Evolutionary conservation across 2,329 filamentous ascomycete species (phyloP).

Genomic region (Cladophialophora carrionii): DNA sequence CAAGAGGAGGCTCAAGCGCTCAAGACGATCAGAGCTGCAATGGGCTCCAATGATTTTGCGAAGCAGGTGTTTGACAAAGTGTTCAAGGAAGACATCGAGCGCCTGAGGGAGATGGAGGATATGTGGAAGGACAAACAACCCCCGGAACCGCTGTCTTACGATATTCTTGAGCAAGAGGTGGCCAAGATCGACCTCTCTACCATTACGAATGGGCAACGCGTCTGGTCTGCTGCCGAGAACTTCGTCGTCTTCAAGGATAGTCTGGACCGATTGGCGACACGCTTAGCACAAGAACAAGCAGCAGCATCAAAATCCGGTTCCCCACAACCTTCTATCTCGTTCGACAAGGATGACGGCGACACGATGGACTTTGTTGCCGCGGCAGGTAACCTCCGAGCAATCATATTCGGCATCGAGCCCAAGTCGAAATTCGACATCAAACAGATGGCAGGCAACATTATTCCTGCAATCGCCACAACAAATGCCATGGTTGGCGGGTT

Average conservation of each 20-base stretch:
- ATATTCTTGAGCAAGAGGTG: constrained; percentile 60
- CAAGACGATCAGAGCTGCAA: constrained; percentile 77
- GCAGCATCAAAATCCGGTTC: constrained; percentile 51
- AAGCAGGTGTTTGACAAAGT: constrained; percentile 89
- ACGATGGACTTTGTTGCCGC: constrained; percentile 93
- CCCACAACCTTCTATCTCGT: constrained; percentile 68
- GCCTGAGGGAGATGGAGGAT: constrained; percentile 83
- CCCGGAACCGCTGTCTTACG: constrained; percentile 74
- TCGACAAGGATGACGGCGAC: constrained; percentile 96
- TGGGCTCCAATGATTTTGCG: constrained; percentile 77
- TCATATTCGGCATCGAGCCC: constrained; percentile 82
- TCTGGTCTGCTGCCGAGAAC: constrained; percentile 84
- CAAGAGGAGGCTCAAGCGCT: constrained; percentile 81
- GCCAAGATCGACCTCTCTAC: constrained; percentile 57
- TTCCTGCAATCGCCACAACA: constrained; percentile 95
- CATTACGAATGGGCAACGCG: constrained; percentile 68
- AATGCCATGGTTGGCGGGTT: constrained; percentile 95
- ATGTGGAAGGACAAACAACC: constrained; percentile 89
- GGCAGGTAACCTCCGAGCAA: constrained; percentile 84
- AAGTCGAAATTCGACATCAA: constrained; percentile 97
- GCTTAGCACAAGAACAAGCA: constrained; percentile 67
- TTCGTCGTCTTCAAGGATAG: constrained; percentile 82
- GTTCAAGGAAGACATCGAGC: constrained; percentile 80
- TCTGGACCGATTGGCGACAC: constrained; percentile 72
- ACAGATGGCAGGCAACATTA: constrained; percentile 99